Evolutionary conservation across 2,329 filamentous ascomycete genomes (phyloP).

Genomic region (Fusarium fujikuroi): DNA sequence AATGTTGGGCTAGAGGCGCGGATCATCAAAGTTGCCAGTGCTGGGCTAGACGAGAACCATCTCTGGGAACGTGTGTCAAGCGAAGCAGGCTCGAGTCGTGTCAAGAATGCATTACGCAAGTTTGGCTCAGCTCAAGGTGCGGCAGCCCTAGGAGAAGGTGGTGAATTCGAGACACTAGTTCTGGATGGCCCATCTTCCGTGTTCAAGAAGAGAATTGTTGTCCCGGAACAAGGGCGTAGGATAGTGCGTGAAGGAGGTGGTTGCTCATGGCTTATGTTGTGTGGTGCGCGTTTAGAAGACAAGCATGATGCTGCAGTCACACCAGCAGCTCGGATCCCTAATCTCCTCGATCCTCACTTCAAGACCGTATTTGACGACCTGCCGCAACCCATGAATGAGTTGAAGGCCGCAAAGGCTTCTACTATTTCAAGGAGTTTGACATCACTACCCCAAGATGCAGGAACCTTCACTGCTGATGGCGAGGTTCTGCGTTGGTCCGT

Average conservation of each 20-base stretch:
- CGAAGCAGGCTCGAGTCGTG: conserved; percentile 56
- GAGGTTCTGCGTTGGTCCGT: conserved; percentile 54
- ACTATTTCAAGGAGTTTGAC: background rate
- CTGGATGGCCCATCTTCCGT: conserved; percentile 79
- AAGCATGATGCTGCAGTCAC: conserved; percentile 46
- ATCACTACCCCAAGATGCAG: conserved; percentile 1
- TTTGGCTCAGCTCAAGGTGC: conserved; percentile 78
- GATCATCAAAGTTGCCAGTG: conserved; percentile 94
- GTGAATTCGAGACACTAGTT: conserved; percentile 95
- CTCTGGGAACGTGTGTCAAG: conserved; percentile 84
- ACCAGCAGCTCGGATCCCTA: conserved; percentile 65
- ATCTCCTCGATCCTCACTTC: conserved; percentile 73
- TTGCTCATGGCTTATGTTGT: conserved; percentile 76
- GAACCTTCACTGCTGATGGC: conserved; percentile 29
- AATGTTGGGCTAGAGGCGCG: conserved; percentile 82
- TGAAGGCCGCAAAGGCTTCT: conserved; percentile 9
- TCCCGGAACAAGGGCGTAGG: conserved; percentile 64
- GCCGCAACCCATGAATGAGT: conserved; percentile 11
- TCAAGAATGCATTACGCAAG: conserved; percentile 66
- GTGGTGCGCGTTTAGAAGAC: conserved; percentile 63
- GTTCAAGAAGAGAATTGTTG: conserved; percentile 76
- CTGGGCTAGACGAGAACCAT: conserved; percentile 82
- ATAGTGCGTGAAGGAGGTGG: conserved; percentile 78
- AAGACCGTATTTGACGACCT: conserved; percentile 52
- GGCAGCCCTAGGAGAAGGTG: conserved; percentile 84